phyloP scores from a whole-genome alignment of 1,284 basidiomycete genomes.

The Vanrija pseudolonga region DNA sequence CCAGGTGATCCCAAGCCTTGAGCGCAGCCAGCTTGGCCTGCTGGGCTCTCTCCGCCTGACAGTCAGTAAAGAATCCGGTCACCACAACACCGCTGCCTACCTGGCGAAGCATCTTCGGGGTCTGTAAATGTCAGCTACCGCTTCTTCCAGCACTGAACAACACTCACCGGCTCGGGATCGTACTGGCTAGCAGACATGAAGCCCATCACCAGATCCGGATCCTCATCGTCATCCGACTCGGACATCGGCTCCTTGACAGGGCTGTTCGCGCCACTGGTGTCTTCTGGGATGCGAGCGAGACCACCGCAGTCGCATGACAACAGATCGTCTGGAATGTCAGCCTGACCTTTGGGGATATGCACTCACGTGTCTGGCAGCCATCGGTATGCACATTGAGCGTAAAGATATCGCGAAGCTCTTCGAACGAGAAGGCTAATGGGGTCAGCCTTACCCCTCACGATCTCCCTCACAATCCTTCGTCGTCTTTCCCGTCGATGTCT shows the following conservation, averaged over 20 bases:
- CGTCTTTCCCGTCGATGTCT: conserved; percentile 23
- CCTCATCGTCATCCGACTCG: conserved; percentile 38
- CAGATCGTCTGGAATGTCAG: conserved; percentile 53
- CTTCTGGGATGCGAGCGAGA: no score
- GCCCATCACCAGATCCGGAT: conserved; percentile 45
- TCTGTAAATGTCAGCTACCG: conserved; percentile 15
- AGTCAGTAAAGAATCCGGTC: neutral
- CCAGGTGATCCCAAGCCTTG: conserved; percentile 84
- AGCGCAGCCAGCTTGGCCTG: conserved; percentile 73
- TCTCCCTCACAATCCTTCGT: conserved; percentile 66
- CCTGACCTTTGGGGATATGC: neutral
- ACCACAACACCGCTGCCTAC: conserved; percentile 43
- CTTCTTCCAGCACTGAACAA: neutral
- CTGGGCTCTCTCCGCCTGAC: conserved; percentile 53
- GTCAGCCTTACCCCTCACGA: conserved; percentile 53
- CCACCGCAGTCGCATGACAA: conserved; percentile 65
- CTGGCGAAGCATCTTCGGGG: conserved; percentile 51
- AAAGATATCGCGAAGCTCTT: conserved; percentile 92
- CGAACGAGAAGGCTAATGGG: conserved; percentile 67
- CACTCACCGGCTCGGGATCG: conserved; percentile 39
- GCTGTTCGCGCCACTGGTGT: neutral
- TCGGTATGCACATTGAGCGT: conserved; percentile 70
- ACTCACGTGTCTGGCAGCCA: conserved; percentile 73
- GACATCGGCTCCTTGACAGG: neutral
- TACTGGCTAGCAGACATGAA: conserved; percentile 70